A percentile compares a stretch with the other conserved stretches of the same genome.
These are phyloP conservation scores for Begonia loranthoides DNA, from an alignment of 306 rosid genomes.

Conservation along the genomic window DNA sequence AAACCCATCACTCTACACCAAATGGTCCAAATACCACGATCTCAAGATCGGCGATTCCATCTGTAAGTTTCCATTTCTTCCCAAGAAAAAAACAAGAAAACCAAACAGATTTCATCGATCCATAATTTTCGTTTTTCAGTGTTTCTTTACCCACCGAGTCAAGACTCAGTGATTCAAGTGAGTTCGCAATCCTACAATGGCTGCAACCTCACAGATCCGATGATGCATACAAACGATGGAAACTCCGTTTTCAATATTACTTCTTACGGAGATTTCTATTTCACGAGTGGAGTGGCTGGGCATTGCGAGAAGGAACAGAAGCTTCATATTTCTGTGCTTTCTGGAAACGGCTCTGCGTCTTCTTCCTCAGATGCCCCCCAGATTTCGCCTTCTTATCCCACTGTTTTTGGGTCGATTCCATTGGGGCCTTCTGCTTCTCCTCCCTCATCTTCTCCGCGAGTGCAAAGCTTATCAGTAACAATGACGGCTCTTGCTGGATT, in stretches of 20 bases:
- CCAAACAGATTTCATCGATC: too few relatives aligned
- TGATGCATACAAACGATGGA: conserved; percentile 62
- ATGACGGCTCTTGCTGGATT: conserved; percentile 20
- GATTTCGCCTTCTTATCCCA: conserved; percentile 62
- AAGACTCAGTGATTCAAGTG: conserved; percentile 87
- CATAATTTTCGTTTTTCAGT: conserved; percentile 17
- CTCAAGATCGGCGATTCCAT: conserved; percentile 75
- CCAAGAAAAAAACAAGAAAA: too few relatives aligned
- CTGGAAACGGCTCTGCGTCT: conserved; percentile 24
- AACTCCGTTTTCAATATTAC: conserved; percentile 83
- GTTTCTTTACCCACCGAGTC: conserved; percentile 91
- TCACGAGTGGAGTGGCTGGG: conserved; percentile 61
- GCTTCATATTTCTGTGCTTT: conserved; percentile 39
- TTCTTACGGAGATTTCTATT: conserved; percentile 43
- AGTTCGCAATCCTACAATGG: conserved; percentile 39
- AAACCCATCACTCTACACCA: conserved; percentile 49
- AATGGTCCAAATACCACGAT: conserved; percentile 61
- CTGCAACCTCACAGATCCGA: conserved; percentile 71
- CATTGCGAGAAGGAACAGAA: conserved; percentile 68
- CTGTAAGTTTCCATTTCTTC: conserved; percentile 35
- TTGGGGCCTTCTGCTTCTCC: conserved; percentile 19
- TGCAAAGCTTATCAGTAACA: conserved; percentile 9
- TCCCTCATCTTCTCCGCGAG: conserved; percentile 31
- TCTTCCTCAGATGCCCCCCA: conserved; percentile 38
- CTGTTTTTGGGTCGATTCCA: conserved; percentile 69